Evolutionary conservation across 202 grass and related monocot genomes (phyloP), one percentile per base, ranked within the genome.

Genomic region (Panicum hallii): DNA sequence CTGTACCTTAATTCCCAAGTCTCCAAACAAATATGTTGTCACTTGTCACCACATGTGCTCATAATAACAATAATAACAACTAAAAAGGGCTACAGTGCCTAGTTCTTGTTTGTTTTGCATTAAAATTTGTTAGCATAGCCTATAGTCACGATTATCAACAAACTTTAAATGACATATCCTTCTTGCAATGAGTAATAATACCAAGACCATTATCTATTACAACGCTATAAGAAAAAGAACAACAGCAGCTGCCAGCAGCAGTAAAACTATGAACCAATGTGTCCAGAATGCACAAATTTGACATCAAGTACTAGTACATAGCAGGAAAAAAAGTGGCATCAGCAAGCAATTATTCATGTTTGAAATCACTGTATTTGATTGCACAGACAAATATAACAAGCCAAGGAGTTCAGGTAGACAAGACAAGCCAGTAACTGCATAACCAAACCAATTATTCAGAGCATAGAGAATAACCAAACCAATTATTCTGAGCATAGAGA

Each of bases 1-100:
- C 0, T 64, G 6, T 6, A 19, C 46, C 42, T 45, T 15, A 43
- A 72, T 34, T 55, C 23, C 20, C 22, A 55, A 30, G 13, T 30
- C 6, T 49, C 32, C 11, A 70, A 48, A 32, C 9, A 34, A 19
- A 80, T 11, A 50, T 28, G 46, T 1, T 48, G 46, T 48, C 46
- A 48, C 26, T 0, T 42, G 20, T 2, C 42, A 69, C 15, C 19
- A 11, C 40, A 75, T 32, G 22, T 26, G 22, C 57, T 16, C 0
- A 30, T 56, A 67, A 34, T 17, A 43, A 77, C 17, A 77, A 30
- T 56, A 67, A 34, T 17, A 43, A 77, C 17, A 77, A 63, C 43
- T 15, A 32, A 67, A n/a, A 57, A 42, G 16, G 40, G 2, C 62
- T n/a, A 0, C 4, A 63, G 13, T 26, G 83, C 13, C 2, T 14